Conservation (phyloP, 1,284 basidiomycete genomes). For the Binderoboletus segoi region DNA sequence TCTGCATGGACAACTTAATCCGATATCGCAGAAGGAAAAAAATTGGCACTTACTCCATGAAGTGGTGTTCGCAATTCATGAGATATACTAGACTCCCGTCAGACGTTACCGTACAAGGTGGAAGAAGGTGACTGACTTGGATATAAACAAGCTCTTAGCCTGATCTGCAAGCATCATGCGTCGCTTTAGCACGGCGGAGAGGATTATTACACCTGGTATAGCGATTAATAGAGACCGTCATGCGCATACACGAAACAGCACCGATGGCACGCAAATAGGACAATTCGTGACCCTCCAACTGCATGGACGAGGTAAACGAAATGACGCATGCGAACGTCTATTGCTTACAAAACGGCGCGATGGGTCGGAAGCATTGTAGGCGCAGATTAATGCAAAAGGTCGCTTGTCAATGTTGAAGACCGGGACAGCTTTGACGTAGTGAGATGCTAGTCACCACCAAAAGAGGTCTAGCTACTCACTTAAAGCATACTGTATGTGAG, state of each 20-base stretch:
- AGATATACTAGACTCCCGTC: slow-evolving; percentile 67
- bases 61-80: slow-evolving; percentile 91
- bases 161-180: slow-evolving; percentile 95
- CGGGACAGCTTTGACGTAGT: slow-evolving; percentile 65
- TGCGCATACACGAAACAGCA: slow-evolving; percentile 27
- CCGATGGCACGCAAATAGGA: slow-evolving; percentile 90
- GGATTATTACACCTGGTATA: slow-evolving; percentile 80
- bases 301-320: slow-evolving; percentile 8
- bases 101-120: neutral
- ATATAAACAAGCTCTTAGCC: slow-evolving; percentile 87
- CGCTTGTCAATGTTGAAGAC: slow-evolving; percentile 94
- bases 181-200: slow-evolving; percentile 91
- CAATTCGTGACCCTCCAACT: slow-evolving; percentile 91
- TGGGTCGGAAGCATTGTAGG: slow-evolving; percentile 83
- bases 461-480: slow-evolving; percentile 48
- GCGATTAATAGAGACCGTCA: slow-evolving; percentile 12
- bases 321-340: neutral
- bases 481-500: slow-evolving; percentile 82
- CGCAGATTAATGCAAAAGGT: slow-evolving; percentile 90
- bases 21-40: neutral
- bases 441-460: slow-evolving; percentile 2
- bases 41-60: slow-evolving; percentile 63
- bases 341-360: slow-evolving; percentile 74
- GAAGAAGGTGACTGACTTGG: slow-evolving; percentile 61
- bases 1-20: slow-evolving; percentile 44